These are phyloP conservation scores for Pythium dissimile DNA, from an alignment of 352 stramenopile species.

Conservation along the genomic window DNA sequence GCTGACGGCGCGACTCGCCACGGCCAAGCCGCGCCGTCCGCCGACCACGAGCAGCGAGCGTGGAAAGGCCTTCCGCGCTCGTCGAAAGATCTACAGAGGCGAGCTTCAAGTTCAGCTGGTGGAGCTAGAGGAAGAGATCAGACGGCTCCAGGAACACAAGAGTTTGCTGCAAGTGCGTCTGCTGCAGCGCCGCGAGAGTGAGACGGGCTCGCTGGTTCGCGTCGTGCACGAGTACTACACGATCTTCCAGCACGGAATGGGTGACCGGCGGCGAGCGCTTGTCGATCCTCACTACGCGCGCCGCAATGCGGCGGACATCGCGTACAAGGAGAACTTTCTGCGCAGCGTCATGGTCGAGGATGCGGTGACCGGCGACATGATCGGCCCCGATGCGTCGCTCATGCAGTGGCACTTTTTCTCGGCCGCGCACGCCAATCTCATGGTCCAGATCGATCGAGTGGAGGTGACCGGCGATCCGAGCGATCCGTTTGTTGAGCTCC, in stretches of 20 bases:
- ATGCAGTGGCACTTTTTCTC: slow-evolving; percentile 21
- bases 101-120: no score
- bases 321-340: slow-evolving; percentile 20
- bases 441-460: slow-evolving; percentile 1
- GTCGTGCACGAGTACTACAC: slow-evolving; percentile 12
- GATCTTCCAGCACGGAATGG: slow-evolving; percentile 14
- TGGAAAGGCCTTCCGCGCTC: slow-evolving; percentile 8
- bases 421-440: neutral
- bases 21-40: neutral
- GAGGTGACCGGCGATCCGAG: slow-evolving; percentile 1
- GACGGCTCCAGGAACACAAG: neutral
- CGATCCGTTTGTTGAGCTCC: slow-evolving; percentile 9
- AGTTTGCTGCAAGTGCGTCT: neutral
- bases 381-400: slow-evolving; percentile 13
- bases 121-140: slow-evolving; percentile 5
- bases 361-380: slow-evolving; percentile 10
- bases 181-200: neutral
- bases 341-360: slow-evolving; percentile 14
- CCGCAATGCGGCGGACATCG: neutral
- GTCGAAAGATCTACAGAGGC: slow-evolving; percentile 1
- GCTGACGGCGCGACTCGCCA: neutral
- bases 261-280: slow-evolving; percentile 1
- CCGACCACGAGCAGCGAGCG: slow-evolving; percentile 15
- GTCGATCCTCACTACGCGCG: slow-evolving; percentile 2
- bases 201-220: neutral